phyloP scores from a whole-genome alignment of 176 grass and related monocot genomes.

The Triticum timopheevii region DNA sequence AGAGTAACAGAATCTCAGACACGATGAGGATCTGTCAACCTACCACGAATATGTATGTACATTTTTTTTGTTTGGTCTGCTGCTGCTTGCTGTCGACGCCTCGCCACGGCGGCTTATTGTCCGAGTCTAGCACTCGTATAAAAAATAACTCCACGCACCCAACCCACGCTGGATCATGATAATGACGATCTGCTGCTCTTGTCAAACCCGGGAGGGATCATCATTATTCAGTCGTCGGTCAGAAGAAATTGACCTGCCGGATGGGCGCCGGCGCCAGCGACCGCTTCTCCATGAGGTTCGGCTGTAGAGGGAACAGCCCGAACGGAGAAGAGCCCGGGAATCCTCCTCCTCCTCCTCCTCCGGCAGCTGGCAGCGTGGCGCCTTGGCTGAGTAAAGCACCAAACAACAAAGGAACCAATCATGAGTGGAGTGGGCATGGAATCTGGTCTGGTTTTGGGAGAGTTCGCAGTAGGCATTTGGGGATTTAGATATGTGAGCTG shows the following conservation, averaged over 20 bases:
- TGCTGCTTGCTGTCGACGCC: background rate
- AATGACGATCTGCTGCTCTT: background rate
- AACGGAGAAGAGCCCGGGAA: slow-evolving; percentile 41
- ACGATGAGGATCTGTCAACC: background rate
- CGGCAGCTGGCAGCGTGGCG: slow-evolving; percentile 22
- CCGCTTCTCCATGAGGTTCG: slow-evolving; percentile 53
- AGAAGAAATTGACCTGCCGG: slow-evolving; percentile 66
- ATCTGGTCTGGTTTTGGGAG: background rate
- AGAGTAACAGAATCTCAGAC: background rate
- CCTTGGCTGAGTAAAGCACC: slow-evolving; percentile 45
- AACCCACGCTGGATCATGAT: background rate
- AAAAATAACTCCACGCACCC: background rate
- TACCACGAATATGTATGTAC: slow-evolving; percentile 32
- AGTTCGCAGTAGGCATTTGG: too few species aligned
- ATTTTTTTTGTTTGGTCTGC: background rate
- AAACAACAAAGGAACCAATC: background rate
- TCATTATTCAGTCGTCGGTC: slow-evolving; percentile 28
- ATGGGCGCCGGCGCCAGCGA: slow-evolving; percentile 59
- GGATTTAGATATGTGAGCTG: background rate
- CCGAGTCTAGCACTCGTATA: slow-evolving; percentile 10
- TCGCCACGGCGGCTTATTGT: slow-evolving; percentile 38
- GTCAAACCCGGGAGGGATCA: too few species aligned
- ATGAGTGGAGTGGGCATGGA: background rate
- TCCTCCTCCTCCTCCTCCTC: background rate
- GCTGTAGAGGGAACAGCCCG: slow-evolving; percentile 40